Conservation (phyloP, 345 rosid species). For the Eucalyptus coolabah region DNA sequence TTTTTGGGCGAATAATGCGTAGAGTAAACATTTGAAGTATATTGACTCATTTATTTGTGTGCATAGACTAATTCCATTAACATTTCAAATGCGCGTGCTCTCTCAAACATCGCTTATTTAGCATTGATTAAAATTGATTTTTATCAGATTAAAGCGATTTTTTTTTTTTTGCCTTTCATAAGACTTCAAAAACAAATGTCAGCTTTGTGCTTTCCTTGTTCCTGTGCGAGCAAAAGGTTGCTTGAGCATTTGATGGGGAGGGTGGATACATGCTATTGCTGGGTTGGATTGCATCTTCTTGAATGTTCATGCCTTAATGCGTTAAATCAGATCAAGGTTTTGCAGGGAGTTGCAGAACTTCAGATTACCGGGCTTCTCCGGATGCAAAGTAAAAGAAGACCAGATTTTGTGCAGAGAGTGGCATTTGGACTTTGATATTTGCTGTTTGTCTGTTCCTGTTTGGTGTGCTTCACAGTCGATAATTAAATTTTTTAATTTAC, state of each 20-base stretch:
- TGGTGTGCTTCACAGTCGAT: not conserved
- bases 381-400: slow-evolving; percentile 83
- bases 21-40: not conserved
- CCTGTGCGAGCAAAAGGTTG: not conserved
- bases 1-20: not conserved
- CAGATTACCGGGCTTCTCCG: slow-evolving; percentile 84
- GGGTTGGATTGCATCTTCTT: not conserved
- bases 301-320: slow-evolving; percentile 25
- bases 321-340: slow-evolving; percentile 58
- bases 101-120: not conserved
- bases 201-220: not conserved
- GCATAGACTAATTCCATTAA: not conserved
- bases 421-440: slow-evolving; percentile 53
- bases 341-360: slow-evolving; percentile 81
- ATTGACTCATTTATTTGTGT: not conserved
- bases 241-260: not conserved
- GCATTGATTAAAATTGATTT: not conserved
- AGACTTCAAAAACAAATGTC: not conserved
- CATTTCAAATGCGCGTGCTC: not conserved
- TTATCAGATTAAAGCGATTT: not conserved
- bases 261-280: not conserved
- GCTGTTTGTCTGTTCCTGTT: not conserved
- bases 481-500: not conserved
- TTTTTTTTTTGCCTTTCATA: not conserved
- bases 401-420: slow-evolving; percentile 77